Percentiles rank a stretch among this genome's conserved stretches.
Evolutionary conservation across 139 green algal genomes (phyloP).

Genomic region (Axilococcus clingmanii): DNA sequence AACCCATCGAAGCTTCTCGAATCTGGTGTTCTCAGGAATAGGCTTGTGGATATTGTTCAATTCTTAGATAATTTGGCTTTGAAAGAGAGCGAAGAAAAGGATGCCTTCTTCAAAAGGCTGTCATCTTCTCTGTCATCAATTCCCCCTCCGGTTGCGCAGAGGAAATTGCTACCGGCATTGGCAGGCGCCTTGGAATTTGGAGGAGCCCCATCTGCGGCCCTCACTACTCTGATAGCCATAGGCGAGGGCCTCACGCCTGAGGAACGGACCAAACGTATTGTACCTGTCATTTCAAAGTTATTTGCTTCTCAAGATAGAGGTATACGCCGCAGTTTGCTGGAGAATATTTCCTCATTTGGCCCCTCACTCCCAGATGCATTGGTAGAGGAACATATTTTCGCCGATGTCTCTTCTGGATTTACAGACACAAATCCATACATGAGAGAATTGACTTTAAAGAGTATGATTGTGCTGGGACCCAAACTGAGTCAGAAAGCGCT

Average conservation of each 20-base stretch:
- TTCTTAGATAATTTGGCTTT: slow-evolving; percentile 91
- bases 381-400: slow-evolving; percentile 65
- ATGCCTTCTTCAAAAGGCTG: slow-evolving; percentile 67
- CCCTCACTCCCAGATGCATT: slow-evolving; percentile 17
- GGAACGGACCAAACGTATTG: slow-evolving; percentile 62
- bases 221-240: slow-evolving; percentile 69
- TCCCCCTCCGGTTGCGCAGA: slow-evolving; percentile 53
- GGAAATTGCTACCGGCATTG: slow-evolving; percentile 88
- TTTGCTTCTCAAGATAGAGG: slow-evolving; percentile 78
- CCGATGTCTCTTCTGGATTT: slow-evolving; percentile 66
- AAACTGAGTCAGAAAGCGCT: slow-evolving; percentile 83
- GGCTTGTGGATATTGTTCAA: slow-evolving; percentile 75
- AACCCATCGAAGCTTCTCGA: slow-evolving; percentile 76
- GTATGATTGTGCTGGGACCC: slow-evolving; percentile 76
- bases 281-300: slow-evolving; percentile 78
- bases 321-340: slow-evolving; percentile 78
- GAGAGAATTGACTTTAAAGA: slow-evolving; percentile 93
- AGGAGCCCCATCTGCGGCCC: slow-evolving; percentile 66
- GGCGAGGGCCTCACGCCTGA: slow-evolving; percentile 50
- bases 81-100: slow-evolving; percentile 74
- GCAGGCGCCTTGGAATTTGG: slow-evolving; percentile 80
- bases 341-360: slow-evolving; percentile 70
- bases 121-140: slow-evolving; percentile 42
- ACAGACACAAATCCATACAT: slow-evolving; percentile 82
- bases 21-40: slow-evolving; percentile 78